phyloP scores from a whole-genome alignment of 202 grass and related monocot species.

The Setaria italica region DNA sequence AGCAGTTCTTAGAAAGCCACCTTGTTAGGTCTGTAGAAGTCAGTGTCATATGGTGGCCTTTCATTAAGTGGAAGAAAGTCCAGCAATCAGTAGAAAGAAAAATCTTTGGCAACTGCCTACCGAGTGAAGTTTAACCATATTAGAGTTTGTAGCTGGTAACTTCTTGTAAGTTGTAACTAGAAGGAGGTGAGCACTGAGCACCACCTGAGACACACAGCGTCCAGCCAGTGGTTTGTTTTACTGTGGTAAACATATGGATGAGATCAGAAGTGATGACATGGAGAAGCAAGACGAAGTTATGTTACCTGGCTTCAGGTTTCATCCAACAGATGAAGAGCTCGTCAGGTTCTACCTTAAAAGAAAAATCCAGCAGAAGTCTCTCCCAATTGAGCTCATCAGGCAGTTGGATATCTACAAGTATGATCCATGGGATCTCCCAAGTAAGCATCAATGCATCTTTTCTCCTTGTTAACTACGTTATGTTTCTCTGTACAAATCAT shows the following conservation, averaged over 20 bases:
- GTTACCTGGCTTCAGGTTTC: slow-evolving; percentile 95
- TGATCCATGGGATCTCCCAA: slow-evolving; percentile 99
- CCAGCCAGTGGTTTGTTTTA: slow-evolving; percentile 27
- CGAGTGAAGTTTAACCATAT: slow-evolving; percentile 35
- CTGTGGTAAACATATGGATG: slow-evolving; percentile 50
- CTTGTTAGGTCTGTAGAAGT: slow-evolving; percentile 53
- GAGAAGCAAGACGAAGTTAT: slow-evolving; percentile 92
- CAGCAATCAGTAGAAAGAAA: slow-evolving; percentile 37
- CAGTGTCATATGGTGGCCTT: neutral
- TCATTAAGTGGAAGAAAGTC: slow-evolving; percentile 23
- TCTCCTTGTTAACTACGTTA: slow-evolving; percentile 5
- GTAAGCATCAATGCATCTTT: slow-evolving; percentile 60
- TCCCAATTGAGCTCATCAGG: slow-evolving; percentile 94
- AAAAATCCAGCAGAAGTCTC: slow-evolving; percentile 89
- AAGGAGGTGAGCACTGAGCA: slow-evolving; percentile 40
- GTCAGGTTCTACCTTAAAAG: slow-evolving; percentile 95
- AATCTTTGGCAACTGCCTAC: slow-evolving; percentile 31
- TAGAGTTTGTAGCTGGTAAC: slow-evolving; percentile 47
- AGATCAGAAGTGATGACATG: slow-evolving; percentile 72
- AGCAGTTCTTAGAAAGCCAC: slow-evolving; percentile 40
- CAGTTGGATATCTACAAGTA: slow-evolving; percentile 98
- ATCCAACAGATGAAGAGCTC: slow-evolving; percentile 97
- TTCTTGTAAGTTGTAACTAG: slow-evolving; percentile 29
- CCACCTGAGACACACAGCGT: slow-evolving; percentile 31
- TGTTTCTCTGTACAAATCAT: slow-evolving; percentile 30